A percentile compares a stretch with the other conserved stretches of the same genome.
phyloP scores from a whole-genome alignment of 2,329 filamentous ascomycete genomes.

The Ceratocystis destructans region DNA sequence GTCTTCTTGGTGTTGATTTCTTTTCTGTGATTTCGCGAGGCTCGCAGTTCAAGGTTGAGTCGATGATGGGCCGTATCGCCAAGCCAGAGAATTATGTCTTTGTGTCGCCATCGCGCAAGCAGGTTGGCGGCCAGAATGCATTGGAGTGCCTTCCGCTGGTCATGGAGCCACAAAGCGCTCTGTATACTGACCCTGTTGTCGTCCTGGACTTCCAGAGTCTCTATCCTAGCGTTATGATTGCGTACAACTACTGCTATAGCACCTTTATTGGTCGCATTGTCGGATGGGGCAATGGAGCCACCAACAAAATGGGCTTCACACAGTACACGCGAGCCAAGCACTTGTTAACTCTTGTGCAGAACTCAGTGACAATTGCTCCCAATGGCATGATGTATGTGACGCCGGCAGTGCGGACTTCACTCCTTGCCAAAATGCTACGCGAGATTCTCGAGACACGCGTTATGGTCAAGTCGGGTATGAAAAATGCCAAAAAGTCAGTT shows the following conservation, averaged over 20 bases:
- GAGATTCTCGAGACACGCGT: conserved; percentile 92
- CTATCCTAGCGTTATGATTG: conserved; percentile 97
- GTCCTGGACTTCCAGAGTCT: conserved; percentile 93
- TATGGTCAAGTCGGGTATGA: conserved; percentile 95
- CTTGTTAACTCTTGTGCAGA: conserved; percentile 39
- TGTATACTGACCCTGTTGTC: conserved; percentile 78
- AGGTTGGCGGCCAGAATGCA: conserved; percentile 87
- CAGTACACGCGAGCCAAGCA: conserved; percentile 59
- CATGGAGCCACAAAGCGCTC: conserved; percentile 92
- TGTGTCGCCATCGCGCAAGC: conserved; percentile 76
- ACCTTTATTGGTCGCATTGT: conserved; percentile 80
- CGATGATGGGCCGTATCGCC: conserved; percentile 94
- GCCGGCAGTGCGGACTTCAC: conserved; percentile 68
- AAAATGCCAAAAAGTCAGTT: conserved; percentile 9
- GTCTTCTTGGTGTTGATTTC: conserved; percentile 87
- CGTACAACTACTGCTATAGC: conserved; percentile 98
- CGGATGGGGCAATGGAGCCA: conserved; percentile 61
- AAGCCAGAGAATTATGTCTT: conserved; percentile 92
- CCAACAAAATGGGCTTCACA: conserved; percentile 57
- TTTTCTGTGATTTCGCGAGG: conserved; percentile 90
- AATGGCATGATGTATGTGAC: conserved; percentile 96
- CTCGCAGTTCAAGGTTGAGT: conserved; percentile 97
- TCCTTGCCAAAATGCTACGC: conserved; percentile 89
- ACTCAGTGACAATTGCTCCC: conserved; percentile 78
- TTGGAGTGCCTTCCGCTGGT: conserved; percentile 88